phyloP scores from a whole-genome alignment of 345 rosid species.

The Jatropha curcas region DNA sequence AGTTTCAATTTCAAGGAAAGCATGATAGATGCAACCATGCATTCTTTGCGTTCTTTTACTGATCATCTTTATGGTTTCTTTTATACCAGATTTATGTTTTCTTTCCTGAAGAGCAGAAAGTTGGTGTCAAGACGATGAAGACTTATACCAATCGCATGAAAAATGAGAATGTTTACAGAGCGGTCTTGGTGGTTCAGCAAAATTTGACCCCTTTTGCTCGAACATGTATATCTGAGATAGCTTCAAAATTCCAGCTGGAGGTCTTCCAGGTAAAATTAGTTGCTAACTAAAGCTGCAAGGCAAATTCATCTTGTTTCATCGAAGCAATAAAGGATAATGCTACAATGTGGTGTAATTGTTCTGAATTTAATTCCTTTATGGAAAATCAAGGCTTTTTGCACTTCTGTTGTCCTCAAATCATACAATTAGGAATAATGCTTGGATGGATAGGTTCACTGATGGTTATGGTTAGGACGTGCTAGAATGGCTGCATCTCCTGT shows the following conservation, averaged over 20 bases:
- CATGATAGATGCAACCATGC: background rate
- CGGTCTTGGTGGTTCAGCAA: slow-evolving; percentile 77
- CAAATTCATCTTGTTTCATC: background rate
- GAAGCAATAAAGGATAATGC: background rate
- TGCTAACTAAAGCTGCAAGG: background rate
- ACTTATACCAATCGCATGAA: slow-evolving; percentile 83
- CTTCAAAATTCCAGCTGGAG: slow-evolving; percentile 73
- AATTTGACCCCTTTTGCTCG: slow-evolving; percentile 85
- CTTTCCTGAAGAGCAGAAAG: slow-evolving; percentile 85
- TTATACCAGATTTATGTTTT: slow-evolving; percentile 63
- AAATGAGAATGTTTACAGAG: slow-evolving; percentile 74
- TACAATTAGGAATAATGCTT: too few species aligned
- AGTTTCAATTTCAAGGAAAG: background rate
- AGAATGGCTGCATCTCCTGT: too few species aligned
- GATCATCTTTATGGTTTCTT: background rate
- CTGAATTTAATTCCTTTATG: too few species aligned
- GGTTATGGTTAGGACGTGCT: too few species aligned
- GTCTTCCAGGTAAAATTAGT: slow-evolving; percentile 65
- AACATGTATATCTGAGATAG: slow-evolving; percentile 64
- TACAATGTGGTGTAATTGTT: background rate
- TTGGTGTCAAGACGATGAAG: slow-evolving; percentile 91
- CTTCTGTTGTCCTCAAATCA: too few species aligned
- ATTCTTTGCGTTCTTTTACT: background rate
- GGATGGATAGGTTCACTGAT: too few species aligned
- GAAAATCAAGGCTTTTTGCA: too few species aligned